Percentiles rank a stretch among this genome's conserved stretches.
Evolutionary conservation across 345 rosid genomes (phyloP).

Genomic region (Eucalyptus pumila): DNA sequence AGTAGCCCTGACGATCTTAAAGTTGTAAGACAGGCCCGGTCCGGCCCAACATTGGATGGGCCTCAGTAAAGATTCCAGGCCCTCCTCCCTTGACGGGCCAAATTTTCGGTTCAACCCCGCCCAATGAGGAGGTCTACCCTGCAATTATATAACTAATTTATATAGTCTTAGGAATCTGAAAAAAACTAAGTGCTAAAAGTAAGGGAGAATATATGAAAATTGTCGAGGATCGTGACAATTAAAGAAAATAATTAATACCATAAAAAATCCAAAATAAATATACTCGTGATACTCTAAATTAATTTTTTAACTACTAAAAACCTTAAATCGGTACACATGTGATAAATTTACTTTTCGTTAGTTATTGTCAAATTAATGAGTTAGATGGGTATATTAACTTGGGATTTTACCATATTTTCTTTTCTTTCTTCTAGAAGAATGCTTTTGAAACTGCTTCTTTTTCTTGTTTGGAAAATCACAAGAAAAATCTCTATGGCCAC

Average conservation of each 20-base stretch:
- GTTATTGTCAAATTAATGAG: too few species aligned
- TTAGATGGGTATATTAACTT: too few species aligned
- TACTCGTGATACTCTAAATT: accelerated
- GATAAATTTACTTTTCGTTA: too few species aligned
- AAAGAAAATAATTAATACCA: too few species aligned
- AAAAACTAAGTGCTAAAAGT: neutral
- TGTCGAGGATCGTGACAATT: neutral
- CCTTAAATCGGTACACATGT: accelerated
- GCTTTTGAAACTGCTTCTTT: neutral
- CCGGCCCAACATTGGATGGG: neutral
- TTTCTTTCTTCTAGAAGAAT: neutral
- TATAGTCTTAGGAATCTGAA: neutral
- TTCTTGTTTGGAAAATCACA: neutral
- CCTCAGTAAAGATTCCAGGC: neutral
- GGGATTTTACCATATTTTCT: neutral
- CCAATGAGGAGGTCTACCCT: neutral
- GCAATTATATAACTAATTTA: neutral
- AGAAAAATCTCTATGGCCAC: neutral
- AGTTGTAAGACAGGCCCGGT: neutral
- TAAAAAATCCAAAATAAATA: accelerated
- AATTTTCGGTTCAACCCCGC: neutral
- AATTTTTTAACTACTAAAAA: too few species aligned
- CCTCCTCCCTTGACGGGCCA: neutral
- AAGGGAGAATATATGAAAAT: neutral
- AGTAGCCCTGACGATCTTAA: neutral